Conservation (phyloP, 1,284 basidiomycete species). For the Rugosomyces carneus region DNA sequence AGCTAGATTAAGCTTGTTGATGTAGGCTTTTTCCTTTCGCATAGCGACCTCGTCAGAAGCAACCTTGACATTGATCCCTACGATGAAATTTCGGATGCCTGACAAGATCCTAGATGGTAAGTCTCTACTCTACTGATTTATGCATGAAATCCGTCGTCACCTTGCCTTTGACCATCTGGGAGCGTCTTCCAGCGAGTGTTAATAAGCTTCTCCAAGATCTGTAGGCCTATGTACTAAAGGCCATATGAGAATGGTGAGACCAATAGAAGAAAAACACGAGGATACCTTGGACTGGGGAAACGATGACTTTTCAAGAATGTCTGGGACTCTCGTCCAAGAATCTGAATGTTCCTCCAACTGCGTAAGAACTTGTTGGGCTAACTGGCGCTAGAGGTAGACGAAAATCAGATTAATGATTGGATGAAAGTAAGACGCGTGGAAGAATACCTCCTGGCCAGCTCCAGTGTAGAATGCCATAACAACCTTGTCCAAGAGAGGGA, state of each 20-base stretch:
- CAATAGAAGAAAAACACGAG: slow-evolving; percentile 4
- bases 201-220: slow-evolving; percentile 94
- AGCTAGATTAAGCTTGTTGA: slow-evolving; percentile 97
- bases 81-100: slow-evolving; percentile 98
- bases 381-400: slow-evolving; percentile 65
- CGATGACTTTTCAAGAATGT: slow-evolving; percentile 82
- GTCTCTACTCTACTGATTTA: slow-evolving; percentile 4
- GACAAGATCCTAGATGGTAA: slow-evolving; percentile 4
- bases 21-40: slow-evolving; percentile 90
- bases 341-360: slow-evolving; percentile 98
- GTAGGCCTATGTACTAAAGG: slow-evolving; percentile 83
- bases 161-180: slow-evolving; percentile 90
- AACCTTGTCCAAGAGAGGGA: slow-evolving; percentile 79
- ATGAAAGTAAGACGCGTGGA: slow-evolving; percentile 14
- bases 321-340: slow-evolving; percentile 95
- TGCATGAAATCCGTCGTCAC: slow-evolving; percentile 32
- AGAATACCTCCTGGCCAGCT: slow-evolving; percentile 65
- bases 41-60: slow-evolving; percentile 85
- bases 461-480: slow-evolving; percentile 81
- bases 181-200: slow-evolving; percentile 94
- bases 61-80: slow-evolving; percentile 88
- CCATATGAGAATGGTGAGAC: neutral
- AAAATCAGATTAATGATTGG: slow-evolving; percentile 19
- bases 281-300: slow-evolving; percentile 89
- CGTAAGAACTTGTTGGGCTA: slow-evolving; percentile 85